A percentile compares a stretch with the other conserved stretches of the same genome.
These are phyloP conservation scores for Ophiobolus disseminans DNA, from an alignment of 2,329 filamentous ascomycete genomes.

Conservation along the genomic window DNA sequence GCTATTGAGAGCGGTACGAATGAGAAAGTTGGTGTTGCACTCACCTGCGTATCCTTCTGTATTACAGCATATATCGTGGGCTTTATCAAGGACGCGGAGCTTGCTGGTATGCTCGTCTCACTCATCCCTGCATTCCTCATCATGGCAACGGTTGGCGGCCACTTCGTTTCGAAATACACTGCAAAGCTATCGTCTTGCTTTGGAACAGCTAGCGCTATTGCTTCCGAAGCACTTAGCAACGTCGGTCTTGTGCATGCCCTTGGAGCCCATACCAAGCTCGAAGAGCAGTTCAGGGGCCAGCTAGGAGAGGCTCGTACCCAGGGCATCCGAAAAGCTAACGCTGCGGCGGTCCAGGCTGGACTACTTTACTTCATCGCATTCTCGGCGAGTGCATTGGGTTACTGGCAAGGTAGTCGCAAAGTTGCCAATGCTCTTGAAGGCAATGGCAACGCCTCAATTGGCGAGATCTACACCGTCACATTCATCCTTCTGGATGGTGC, in stretches of 20 bases:
- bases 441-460: slow-evolving; percentile 46
- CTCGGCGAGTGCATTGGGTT: slow-evolving; percentile 70
- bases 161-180: slow-evolving; percentile 62
- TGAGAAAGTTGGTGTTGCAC: slow-evolving; percentile 72
- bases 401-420: slow-evolving; percentile 69
- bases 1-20: slow-evolving; percentile 72
- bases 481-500: slow-evolving; percentile 63
- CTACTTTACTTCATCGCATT: slow-evolving; percentile 72
- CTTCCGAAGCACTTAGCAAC: slow-evolving; percentile 67
- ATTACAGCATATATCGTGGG: slow-evolving; percentile 71
- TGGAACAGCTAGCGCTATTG: slow-evolving; percentile 66
- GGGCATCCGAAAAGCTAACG: slow-evolving; percentile 65
- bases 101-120: slow-evolving; percentile 70
- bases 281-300: slow-evolving; percentile 64
- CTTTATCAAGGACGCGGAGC: slow-evolving; percentile 67
- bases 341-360: slow-evolving; percentile 65
- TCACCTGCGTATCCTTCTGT: slow-evolving; percentile 70
- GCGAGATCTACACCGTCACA: slow-evolving; percentile 63
- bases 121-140: slow-evolving; percentile 68
- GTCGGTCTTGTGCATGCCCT: slow-evolving; percentile 70
- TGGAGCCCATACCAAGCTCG: slow-evolving; percentile 64
- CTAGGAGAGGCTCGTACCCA: slow-evolving; percentile 59
- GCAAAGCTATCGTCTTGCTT: slow-evolving; percentile 60
- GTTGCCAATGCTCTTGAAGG: slow-evolving; percentile 55
- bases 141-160: slow-evolving; percentile 63